Base-by-base conservation (phyloP, 768 basidiomycete genomes). In the Suillus decipiens region DNA sequence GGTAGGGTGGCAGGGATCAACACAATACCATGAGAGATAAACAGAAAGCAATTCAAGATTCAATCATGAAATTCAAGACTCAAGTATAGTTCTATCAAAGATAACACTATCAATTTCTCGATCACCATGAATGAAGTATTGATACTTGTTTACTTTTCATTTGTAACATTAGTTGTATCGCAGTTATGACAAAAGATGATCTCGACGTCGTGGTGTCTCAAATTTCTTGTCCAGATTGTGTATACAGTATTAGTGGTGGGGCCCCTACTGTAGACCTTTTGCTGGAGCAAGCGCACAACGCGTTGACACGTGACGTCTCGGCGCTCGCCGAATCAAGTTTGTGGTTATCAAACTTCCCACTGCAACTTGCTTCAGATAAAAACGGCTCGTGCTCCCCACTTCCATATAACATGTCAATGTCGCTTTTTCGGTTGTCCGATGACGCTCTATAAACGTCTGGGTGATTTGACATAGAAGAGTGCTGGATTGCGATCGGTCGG, bases 1-100 rank as follows among this genome's bases (percentile, higher is more conserved):
- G 85, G 70, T 62, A 33, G 79, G 70, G 2, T 75, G 72, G 71
- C 67, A 69, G 61, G 61, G 61, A 36, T 72, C 76, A 3, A 48
- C 63, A 2, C 68, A 65, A 42, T 73, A 71, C 63, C 63, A 64
- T 7, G 67, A 67, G 2, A 54, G 66, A 69, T 65, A 64, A 54
- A 61, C 58, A 71, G 34, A 64, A 65, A 15, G 69, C 63, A 8
- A 61, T 60, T 60, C 50, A 39, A 28, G 24, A 39, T 39, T 24
- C 55, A 37, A 39, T 57, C 37, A 24, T 9, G 24, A 39, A 57
- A 17, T 39, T 57, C 37, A 17, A 57, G 37, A 57, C 37, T 15
- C 55, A 24, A 17, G 55, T 57, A 57, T 24, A 39, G 31, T 51
- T 31, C 28, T 31, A 31, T 10, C 22, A n/a, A 51, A 53, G 5